Evolutionary conservation across 345 rosid genomes (phyloP).

Genomic region (Salix caprea): DNA sequence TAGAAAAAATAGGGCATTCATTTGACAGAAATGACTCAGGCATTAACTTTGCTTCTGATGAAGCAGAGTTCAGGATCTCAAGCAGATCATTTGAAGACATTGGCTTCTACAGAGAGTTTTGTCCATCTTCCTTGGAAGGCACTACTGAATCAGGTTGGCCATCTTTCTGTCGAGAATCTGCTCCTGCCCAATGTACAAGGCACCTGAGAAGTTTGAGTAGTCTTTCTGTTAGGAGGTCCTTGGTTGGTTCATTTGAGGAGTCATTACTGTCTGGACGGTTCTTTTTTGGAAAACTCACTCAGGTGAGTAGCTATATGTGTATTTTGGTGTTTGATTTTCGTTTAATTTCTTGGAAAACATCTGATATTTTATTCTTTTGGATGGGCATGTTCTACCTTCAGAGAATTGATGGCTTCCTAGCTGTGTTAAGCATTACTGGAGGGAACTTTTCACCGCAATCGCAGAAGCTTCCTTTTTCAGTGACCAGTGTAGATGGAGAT

Average conservation of each 20-base stretch:
- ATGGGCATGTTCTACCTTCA: slow-evolving; percentile 31
- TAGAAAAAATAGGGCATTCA: slow-evolving; percentile 40
- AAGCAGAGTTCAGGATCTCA: slow-evolving; percentile 34
- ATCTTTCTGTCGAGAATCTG: slow-evolving; percentile 40
- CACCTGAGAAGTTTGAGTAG: slow-evolving; percentile 67
- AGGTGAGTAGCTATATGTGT: slow-evolving; percentile 40
- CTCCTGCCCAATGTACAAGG: slow-evolving; percentile 46
- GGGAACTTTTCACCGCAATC: slow-evolving; percentile 83
- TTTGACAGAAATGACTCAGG: slow-evolving; percentile 27
- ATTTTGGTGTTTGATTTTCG: slow-evolving; percentile 3
- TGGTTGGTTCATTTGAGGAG: slow-evolving; percentile 98
- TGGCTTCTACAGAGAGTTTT: slow-evolving; percentile 45
- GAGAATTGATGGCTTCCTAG: slow-evolving; percentile 90
- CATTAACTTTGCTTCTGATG: slow-evolving; percentile 25
- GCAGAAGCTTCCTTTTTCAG: slow-evolving; percentile 90
- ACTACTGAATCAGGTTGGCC: slow-evolving; percentile 31
- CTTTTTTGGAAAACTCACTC: slow-evolving; percentile 54
- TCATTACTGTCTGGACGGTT: slow-evolving; percentile 82
- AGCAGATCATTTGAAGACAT: slow-evolving; percentile 58
- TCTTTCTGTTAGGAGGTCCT: slow-evolving; percentile 68
- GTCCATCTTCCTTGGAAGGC: slow-evolving; percentile 53
- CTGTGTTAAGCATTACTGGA: slow-evolving; percentile 86
- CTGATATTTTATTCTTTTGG: slow-evolving; percentile 6
- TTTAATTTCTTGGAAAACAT: neutral
- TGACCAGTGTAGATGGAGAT: slow-evolving; percentile 85